These are phyloP conservation scores for Clitopilus hobsonii DNA, from an alignment of 768 basidiomycete genomes.

Conservation along the genomic window DNA sequence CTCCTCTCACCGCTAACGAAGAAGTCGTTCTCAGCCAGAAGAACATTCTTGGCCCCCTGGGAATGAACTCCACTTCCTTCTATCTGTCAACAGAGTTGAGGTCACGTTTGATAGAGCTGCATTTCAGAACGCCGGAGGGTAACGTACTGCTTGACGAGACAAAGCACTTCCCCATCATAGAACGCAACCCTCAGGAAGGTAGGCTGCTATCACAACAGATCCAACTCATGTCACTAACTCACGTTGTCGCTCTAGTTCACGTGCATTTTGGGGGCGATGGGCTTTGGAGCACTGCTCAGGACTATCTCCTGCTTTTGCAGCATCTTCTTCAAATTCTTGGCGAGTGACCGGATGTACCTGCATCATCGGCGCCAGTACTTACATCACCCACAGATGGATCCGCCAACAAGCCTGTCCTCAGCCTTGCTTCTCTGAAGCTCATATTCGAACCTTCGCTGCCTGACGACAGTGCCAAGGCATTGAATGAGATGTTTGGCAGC, in stretches of 20 bases:
- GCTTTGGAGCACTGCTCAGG: conserved; percentile 13
- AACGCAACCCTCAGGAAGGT: conserved; percentile 14
- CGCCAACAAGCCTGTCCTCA: conserved; percentile 10
- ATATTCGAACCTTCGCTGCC: conserved; percentile 10
- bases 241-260: conserved; percentile 8
- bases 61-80: background rate
- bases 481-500: background rate
- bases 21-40: background rate
- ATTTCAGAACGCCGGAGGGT: background rate
- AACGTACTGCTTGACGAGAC: conserved; percentile 2
- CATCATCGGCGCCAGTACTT: background rate
- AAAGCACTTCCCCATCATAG: conserved; percentile 7
- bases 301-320: conserved; percentile 12
- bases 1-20: background rate
- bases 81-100: background rate
- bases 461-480: background rate
- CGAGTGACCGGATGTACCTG: too few species aligned
- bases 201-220: too few species aligned
- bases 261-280: conserved; percentile 13
- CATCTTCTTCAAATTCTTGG: background rate
- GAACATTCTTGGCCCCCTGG: background rate
- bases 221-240: background rate
- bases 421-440: conserved; percentile 2
- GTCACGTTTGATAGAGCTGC: background rate
- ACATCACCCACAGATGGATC: conserved; percentile 5